These are phyloP conservation scores for Bothriochloa decipiens DNA, from an alignment of 176 grass and related monocot species.

Conservation along the genomic window DNA sequence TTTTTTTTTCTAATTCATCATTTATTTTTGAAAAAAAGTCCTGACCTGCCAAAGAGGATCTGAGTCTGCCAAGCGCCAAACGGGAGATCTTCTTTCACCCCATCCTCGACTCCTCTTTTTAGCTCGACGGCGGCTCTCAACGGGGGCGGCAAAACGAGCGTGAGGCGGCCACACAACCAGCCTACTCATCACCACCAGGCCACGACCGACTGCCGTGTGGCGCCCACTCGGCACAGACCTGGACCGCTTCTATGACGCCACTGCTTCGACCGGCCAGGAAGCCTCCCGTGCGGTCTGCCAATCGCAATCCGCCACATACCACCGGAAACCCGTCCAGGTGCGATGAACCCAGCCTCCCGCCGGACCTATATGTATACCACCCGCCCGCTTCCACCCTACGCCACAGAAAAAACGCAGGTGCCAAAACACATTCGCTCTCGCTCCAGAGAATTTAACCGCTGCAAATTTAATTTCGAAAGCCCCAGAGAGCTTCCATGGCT, in stretches of 20 bases:
- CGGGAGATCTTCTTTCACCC: not conserved
- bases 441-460: not conserved
- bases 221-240: not conserved
- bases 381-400: constrained; percentile 4
- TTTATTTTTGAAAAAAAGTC: too few species aligned
- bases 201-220: constrained; percentile 22
- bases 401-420: constrained; percentile 45
- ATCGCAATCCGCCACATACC: constrained; percentile 25
- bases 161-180: constrained; percentile 29
- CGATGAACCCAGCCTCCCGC: constrained; percentile 49
- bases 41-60: too few species aligned
- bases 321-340: constrained; percentile 58
- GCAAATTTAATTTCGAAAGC: constrained; percentile 11
- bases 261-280: constrained; percentile 57
- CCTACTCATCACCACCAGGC: not conserved
- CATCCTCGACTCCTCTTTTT: not conserved
- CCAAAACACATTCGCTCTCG: not conserved
- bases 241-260: constrained; percentile 48
- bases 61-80: too few species aligned
- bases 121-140: not conserved
- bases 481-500: constrained; percentile 52
- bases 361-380: constrained; percentile 50
- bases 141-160: not conserved
- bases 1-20: too few species aligned
- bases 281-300: not conserved